These are phyloP conservation scores for Eucommia ulmoides DNA, from an alignment of 257 asterid species.

Conservation along the genomic window DNA sequence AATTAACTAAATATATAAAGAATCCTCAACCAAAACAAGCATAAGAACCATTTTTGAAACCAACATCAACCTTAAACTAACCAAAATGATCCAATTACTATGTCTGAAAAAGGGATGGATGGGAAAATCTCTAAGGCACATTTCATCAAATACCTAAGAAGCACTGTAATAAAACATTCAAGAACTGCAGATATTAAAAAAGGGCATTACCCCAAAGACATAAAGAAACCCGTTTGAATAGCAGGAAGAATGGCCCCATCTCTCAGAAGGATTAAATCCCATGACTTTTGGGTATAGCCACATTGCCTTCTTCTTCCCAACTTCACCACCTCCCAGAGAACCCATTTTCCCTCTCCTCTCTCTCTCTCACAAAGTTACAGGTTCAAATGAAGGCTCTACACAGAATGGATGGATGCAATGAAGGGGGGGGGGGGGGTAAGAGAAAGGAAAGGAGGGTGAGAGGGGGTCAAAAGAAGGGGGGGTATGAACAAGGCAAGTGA, in stretches of 20 bases:
- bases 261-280: constrained; percentile 74
- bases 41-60: no score
- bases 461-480: constrained; percentile 45
- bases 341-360: constrained; percentile 23
- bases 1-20: no score
- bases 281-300: constrained; percentile 59
- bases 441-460: constrained; percentile 4
- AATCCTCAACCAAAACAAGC: no score
- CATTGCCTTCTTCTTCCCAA: constrained; percentile 50
- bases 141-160: no score
- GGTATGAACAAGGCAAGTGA: constrained; percentile 63
- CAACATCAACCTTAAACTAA: no score
- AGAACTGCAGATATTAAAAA: no score
- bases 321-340: constrained; percentile 41
- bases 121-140: no score
- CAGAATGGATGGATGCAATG: constrained; percentile 13
- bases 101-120: no score
- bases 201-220: constrained; percentile 87
- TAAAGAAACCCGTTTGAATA: constrained; percentile 60
- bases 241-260: constrained; percentile 99
- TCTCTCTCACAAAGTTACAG: neutral
- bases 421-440: constrained; percentile 7
- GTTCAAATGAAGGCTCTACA: neutral
- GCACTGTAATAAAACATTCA: no score
- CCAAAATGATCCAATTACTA: no score